Conservation (phyloP, 768 basidiomycete genomes). For the Naganishia vishniacii region DNA sequence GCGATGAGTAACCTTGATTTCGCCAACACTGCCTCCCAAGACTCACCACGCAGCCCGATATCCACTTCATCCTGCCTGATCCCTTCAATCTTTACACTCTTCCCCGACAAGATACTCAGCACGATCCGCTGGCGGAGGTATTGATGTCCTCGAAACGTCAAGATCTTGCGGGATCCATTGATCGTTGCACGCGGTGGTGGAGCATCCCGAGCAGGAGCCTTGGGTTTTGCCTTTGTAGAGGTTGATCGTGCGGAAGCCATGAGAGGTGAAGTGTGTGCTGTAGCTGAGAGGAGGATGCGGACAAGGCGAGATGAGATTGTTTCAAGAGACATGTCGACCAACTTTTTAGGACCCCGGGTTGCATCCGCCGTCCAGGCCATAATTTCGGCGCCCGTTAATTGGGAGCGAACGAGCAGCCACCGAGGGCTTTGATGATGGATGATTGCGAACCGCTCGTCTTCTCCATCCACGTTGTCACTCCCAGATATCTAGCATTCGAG, state of each 20-base stretch:
- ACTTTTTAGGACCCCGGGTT: background rate
- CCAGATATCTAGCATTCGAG: too few relatives aligned
- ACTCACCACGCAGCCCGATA: constrained; percentile 79
- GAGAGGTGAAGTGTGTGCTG: too few relatives aligned
- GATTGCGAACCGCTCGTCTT: too few relatives aligned
- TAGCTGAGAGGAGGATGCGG: too few relatives aligned
- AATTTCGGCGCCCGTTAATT: too few relatives aligned
- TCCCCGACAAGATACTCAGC: constrained; percentile 82
- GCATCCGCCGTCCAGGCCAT: too few relatives aligned
- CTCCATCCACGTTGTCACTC: too few relatives aligned
- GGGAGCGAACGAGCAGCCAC: too few relatives aligned
- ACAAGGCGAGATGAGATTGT: background rate
- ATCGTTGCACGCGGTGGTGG: constrained; percentile 19
- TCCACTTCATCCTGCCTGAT: constrained; percentile 90
- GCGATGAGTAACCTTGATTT: too few relatives aligned
- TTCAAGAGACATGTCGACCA: background rate
- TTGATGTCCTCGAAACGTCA: constrained; percentile 60
- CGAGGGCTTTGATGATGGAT: too few relatives aligned
- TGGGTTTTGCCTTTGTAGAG: constrained; percentile 1
- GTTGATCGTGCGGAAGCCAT: background rate
- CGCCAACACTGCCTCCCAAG: too few relatives aligned
- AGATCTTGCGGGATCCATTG: constrained; percentile 20
- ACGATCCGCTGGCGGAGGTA: constrained; percentile 78
- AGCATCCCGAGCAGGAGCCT: constrained; percentile 1
- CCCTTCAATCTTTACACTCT: constrained; percentile 72